Evolutionary conservation across 2,329 filamentous ascomycete genomes (phyloP), one percentile per base, ranked within the genome.

Genomic region (Neofusicoccum parvum): DNA sequence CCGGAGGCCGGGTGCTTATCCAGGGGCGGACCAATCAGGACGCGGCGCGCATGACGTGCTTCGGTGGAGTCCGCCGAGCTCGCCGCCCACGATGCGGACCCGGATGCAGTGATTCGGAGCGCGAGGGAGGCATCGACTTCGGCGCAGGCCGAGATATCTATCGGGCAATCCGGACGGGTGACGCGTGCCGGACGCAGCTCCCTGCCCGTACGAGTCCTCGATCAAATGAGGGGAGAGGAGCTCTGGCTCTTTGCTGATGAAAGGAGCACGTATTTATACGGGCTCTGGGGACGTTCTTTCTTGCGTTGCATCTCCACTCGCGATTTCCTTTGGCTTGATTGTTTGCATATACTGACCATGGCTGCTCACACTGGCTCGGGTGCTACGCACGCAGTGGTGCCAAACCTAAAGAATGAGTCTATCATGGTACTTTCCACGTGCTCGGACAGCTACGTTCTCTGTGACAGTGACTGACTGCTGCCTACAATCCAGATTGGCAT

Each of bases 21-120:
- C 48, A 23, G 23, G 23, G 23, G 23, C 23, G 23, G 23, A 23
- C 23, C 23, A 50, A 50, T 50, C 23, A 23, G 23, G 34, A 14
- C 48, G 23, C 48, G 23, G 48, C 3, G 23, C 14, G 48, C 11
- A 50, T 34, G 48, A n/a, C 48, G 27, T 50, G 48, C 23, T 50
- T 50, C 48, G 48, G 48, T 50, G 48, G 48, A 34, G 43, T 50
- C 48, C 48, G 48, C 48, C 48, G 48, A 50, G 48, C 48, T 32
- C 48, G 12, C 7, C 10, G 9, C 46, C 27, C 27, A 32, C 27
- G 27, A 32, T 32, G 27, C 27, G 27, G 27, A 2, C 27, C 27
- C 27, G 27, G 27, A 32, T 32, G 27, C 27, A 7, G 27, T 32
- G 27, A 32, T 32, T 27, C 17, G 7, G 9, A 49, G 20, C 10